Percentiles rank a stretch among this genome's conserved stretches.
Evolutionary conservation across 1,284 basidiomycete genomes (phyloP).

Genomic region (Grifola frondosa): DNA sequence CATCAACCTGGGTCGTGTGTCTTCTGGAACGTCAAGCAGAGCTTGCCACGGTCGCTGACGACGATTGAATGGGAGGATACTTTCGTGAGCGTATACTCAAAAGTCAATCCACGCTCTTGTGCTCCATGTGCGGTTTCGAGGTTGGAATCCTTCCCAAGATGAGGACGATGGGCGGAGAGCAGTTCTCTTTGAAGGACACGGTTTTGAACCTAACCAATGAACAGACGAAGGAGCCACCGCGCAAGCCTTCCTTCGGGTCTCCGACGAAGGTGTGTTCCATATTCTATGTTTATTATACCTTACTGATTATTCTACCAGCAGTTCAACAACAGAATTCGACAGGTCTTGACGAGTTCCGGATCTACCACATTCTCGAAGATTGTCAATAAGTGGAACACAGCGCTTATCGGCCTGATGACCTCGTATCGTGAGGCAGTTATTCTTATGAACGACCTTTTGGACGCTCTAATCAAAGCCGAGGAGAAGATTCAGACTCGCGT

Average conservation of each 20-base stretch:
- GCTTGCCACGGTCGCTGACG: slow-evolving; percentile 89
- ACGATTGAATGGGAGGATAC: slow-evolving; percentile 99
- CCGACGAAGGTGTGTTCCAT: slow-evolving; percentile 79
- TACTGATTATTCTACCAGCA: too few species aligned
- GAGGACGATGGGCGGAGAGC: slow-evolving; percentile 90
- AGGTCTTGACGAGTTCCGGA: slow-evolving; percentile 97
- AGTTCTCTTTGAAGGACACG: slow-evolving; percentile 93
- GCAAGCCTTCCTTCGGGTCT: slow-evolving; percentile 95
- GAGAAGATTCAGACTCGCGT: slow-evolving; percentile 99
- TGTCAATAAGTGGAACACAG: slow-evolving; percentile 98
- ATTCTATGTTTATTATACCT: too few species aligned
- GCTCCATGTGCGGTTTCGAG: slow-evolving; percentile 98
- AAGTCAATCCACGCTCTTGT: slow-evolving; percentile 94
- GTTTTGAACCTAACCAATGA: slow-evolving; percentile 97
- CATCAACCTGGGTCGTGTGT: slow-evolving; percentile 97
- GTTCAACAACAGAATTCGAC: slow-evolving; percentile 94
- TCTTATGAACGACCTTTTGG: slow-evolving; percentile 92
- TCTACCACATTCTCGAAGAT: slow-evolving; percentile 99
- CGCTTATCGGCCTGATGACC: slow-evolving; percentile 91
- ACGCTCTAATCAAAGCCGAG: slow-evolving; percentile 92
- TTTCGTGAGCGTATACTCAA: slow-evolving; percentile 93
- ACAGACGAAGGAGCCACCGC: slow-evolving; percentile 95
- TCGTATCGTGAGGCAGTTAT: slow-evolving; percentile 98
- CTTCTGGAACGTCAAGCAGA: slow-evolving; percentile 99
- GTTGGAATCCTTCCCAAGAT: slow-evolving; percentile 95